Evolutionary conservation across 352 stramenopile genomes (phyloP), one percentile per base, ranked within the genome.

Genomic region (Elongisporangium senticosum): DNA sequence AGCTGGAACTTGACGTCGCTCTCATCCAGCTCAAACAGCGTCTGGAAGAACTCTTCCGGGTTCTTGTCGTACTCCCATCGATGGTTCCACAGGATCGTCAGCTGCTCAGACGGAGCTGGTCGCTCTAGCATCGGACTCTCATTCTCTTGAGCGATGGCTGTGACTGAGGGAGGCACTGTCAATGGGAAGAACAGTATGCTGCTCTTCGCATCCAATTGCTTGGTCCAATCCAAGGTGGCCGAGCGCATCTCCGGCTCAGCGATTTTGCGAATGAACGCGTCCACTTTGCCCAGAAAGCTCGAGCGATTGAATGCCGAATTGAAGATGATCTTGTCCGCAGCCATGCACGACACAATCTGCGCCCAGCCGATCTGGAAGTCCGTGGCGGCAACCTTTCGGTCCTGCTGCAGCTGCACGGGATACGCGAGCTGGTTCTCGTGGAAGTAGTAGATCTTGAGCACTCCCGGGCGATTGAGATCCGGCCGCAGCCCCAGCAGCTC

Each of bases 351-450:
- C 1, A 81, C 21, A 24, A 87, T 77, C 58, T 87, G 77, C 11
- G 68, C 62, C 74, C 75, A 87, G 33, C 64, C 67, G 24, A 87
- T 70, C 33, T 87, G 73, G 52, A 84, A 87, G 49, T 83, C 77
- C 28, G 74, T 63, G 13, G 77, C 75, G 1, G 67, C 73, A 21
- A 78, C 63, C 37, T 72, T 75, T 15, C 65, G 64, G 11, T 10
- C 51, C 3, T 59, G 40, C 15, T 53, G 53, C n/a, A 65, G 21
- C 48, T 78, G 65, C 48, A 69, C 63, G 3, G 74, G 77, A 37
- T 87, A 87, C 52, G 75, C 71, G 39, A 87, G 69, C 61, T 87
- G 77, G 64, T 87, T 87, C 59, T 87, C 77, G 62, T 87, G 77
- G 66, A 87, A 87, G 61, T 87, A 87, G n/a, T 77, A 56, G 33